Base-by-base conservation (phyloP, 352 stramenopile genomes). In the Plasmopara muralis region DNA sequence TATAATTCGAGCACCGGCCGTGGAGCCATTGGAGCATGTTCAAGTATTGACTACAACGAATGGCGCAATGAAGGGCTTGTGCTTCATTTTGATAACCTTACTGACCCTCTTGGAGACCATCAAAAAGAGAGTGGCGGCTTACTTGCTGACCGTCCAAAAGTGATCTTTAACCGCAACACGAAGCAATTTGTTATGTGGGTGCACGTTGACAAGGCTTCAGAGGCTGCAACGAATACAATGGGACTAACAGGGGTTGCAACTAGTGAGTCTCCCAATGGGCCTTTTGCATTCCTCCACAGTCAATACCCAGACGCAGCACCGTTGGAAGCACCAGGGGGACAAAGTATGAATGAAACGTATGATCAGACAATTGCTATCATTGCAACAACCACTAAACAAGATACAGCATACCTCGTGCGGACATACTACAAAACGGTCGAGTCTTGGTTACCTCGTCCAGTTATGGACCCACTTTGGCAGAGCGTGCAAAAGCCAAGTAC, bases 381-480 rank as follows among this genome's bases (percentile, higher is more conserved):
- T 16, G 29, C 59, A 13, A 31, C 48, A 25, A 28, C 49, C 18
- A 49, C 20, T 16, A 43, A 30, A 0, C 31, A 60, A 54, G 46
- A 63, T 6, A 39, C 55, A 33, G 91, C 93, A 0, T 96, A 91
- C 47, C 76, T 99, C 16, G 78, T 96, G 18, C 86, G 95, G 2
- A 97, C 93, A 2, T 99, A 98, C 69, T 98, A 91, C 73, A 90
- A 93, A 55, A 97, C 89, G 0, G 83, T 97, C 29, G 91, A 98
- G 62, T 98, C 97, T 55, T 86, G 96, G 66, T 53, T 98, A 16
- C 96, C 96, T 29, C 70, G 83, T n/a, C 68, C 94, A 15, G 77
- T 98, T 3, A 98, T 98, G 96, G 87, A 98, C 58, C 95, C 95
- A 6, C 78, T 98, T 0, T 99, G 95, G 95, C 88, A 98, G 59